A percentile compares a stretch with the other conserved stretches of the same genome.
phyloP scores from a whole-genome alignment of 805 yeast species.

The Candida insectorum region DNA sequence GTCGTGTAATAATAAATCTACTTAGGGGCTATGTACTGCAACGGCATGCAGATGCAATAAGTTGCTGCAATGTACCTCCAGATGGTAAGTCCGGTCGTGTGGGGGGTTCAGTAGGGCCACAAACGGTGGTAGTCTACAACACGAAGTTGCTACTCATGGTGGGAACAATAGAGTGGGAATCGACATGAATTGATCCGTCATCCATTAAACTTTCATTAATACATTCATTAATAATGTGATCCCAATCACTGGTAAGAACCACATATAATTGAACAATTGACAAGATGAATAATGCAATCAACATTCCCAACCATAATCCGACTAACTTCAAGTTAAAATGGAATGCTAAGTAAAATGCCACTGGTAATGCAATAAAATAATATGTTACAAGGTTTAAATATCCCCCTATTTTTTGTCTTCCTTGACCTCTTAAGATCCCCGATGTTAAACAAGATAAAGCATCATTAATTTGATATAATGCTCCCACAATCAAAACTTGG shows the following conservation, averaged over 20 bases:
- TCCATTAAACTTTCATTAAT: constrained; percentile 42
- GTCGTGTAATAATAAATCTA: no score
- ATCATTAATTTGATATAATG: constrained; percentile 52
- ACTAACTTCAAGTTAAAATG: constrained; percentile 32
- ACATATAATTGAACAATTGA: constrained; percentile 40
- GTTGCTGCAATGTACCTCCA: no score
- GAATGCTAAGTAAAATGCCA: constrained; percentile 44
- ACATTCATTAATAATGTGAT: constrained; percentile 35
- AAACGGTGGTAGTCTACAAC: no score
- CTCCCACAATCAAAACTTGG: constrained; percentile 42
- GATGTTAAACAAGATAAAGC: constrained; percentile 47
- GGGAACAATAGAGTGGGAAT: constrained; percentile 30
- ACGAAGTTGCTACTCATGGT: constrained; percentile 22
- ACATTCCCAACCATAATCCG: constrained; percentile 51
- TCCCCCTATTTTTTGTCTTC: constrained; percentile 56
- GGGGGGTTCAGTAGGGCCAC: no score
- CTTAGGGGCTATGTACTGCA: no score
- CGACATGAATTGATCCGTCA: constrained; percentile 26
- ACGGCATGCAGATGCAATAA: no score
- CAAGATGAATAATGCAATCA: constrained; percentile 39
- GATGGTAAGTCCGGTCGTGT: no score
- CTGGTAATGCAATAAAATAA: constrained; percentile 48
- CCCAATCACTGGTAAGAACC: constrained; percentile 44
- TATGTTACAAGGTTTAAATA: constrained; percentile 46
- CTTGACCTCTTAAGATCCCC: constrained; percentile 58